A percentile compares a stretch with the other conserved stretches of the same genome.
These are phyloP conservation scores for Biscogniauxia marginata DNA, from an alignment of 2,329 filamentous ascomycete genomes.

Conservation along the genomic window DNA sequence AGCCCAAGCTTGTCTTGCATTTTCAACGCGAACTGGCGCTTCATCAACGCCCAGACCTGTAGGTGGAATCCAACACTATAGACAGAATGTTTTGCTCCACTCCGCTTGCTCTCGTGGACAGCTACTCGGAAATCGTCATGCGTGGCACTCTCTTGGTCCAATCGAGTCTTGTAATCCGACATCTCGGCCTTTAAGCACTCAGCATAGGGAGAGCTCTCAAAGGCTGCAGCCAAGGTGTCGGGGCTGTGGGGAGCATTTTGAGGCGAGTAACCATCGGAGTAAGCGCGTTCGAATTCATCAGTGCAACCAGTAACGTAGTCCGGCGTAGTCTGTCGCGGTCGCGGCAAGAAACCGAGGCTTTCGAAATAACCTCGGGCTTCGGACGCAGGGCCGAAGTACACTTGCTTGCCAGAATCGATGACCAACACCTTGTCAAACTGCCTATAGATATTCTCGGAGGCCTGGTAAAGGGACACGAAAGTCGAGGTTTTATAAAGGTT, in stretches of 20 bases:
- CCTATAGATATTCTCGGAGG: slow-evolving; percentile 76
- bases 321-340: slow-evolving; percentile 75
- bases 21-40: slow-evolving; percentile 81
- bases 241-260: slow-evolving; percentile 68
- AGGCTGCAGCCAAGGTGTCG: slow-evolving; percentile 66
- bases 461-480: slow-evolving; percentile 84
- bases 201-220: slow-evolving; percentile 62
- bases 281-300: slow-evolving; percentile 79
- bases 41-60: slow-evolving; percentile 80
- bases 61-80: slow-evolving; percentile 82
- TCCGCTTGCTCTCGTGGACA: slow-evolving; percentile 75
- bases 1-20: slow-evolving; percentile 83
- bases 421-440: slow-evolving; percentile 84
- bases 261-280: slow-evolving; percentile 63
- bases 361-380: slow-evolving; percentile 76
- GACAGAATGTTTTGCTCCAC: slow-evolving; percentile 70
- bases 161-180: slow-evolving; percentile 61
- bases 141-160: slow-evolving; percentile 63
- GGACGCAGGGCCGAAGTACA: slow-evolving; percentile 69
- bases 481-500: slow-evolving; percentile 82
- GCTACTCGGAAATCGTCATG: slow-evolving; percentile 76
- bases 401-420: slow-evolving; percentile 72
- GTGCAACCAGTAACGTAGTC: slow-evolving; percentile 83
- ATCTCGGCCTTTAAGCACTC: slow-evolving; percentile 63
- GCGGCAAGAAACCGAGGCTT: slow-evolving; percentile 69